These are phyloP conservation scores for Polytrichum formosum DNA, from an alignment of 225 moss, liverwort and hornwort genomes.

Conservation along the genomic window DNA sequence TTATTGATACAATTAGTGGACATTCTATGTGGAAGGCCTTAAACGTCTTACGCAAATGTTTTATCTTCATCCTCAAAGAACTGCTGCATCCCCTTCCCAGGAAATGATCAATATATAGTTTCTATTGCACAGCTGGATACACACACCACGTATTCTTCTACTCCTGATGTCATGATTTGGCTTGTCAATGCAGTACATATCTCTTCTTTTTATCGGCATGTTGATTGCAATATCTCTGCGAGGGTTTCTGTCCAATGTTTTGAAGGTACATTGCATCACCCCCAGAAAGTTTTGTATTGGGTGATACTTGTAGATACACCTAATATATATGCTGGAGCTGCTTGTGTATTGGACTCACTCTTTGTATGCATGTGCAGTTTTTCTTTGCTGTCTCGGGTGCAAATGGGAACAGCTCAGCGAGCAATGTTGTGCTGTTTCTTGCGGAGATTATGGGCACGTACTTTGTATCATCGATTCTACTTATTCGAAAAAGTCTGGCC, in stretches of 20 bases:
- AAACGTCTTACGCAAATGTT: too few relatives aligned
- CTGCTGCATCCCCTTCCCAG: too few relatives aligned
- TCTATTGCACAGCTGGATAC: too few relatives aligned
- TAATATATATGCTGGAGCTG: too few relatives aligned
- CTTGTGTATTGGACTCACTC: not conserved
- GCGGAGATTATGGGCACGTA: constrained; percentile 75
- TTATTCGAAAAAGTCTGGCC: constrained; percentile 57
- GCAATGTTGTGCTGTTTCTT: constrained; percentile 62
- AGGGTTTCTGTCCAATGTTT: constrained; percentile 63
- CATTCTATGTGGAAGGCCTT: too few relatives aligned
- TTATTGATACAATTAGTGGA: too few relatives aligned
- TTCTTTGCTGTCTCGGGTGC: constrained; percentile 63
- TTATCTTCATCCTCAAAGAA: too few relatives aligned
- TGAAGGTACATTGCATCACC: constrained; percentile 40
- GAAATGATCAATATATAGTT: too few relatives aligned
- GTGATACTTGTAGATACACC: too few relatives aligned
- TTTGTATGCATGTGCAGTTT: constrained; percentile 36
- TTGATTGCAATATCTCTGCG: constrained; percentile 54
- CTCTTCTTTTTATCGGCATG: constrained; percentile 65
- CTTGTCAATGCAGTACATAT: constrained; percentile 48
- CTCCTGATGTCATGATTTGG: constrained; percentile 1
- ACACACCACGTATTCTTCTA: not conserved
- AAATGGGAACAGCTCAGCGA: constrained; percentile 48
- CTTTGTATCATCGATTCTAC: constrained; percentile 63
- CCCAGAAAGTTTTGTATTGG: too few relatives aligned